Base-by-base conservation (phyloP, 164 flowering plant species). In the Liquidambar formosana region DNA sequence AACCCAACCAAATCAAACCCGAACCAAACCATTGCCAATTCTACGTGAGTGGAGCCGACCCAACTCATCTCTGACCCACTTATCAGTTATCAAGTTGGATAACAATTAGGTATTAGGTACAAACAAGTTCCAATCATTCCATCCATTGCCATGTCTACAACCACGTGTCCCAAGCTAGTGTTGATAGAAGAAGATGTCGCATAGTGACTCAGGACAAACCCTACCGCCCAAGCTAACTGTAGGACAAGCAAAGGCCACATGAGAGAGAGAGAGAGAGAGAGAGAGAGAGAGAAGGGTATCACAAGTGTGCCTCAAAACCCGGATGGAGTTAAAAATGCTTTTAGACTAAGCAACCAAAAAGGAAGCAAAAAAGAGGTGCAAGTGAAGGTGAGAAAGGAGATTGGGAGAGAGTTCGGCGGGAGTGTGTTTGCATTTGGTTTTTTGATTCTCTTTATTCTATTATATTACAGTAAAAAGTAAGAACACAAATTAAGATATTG, bases 381-480 rank as follows among this genome's bases (percentile, higher is more conserved):
- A 47, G 6, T 1, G 28, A 51, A 61, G n/a, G n/a, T 21, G 41
- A 43, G 41, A 68, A 26, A 47, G 27, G 18, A 13, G 72, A 74
- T 71, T 70, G 70, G 71, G 51, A 62, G 74, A 71, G 74, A 57
- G 56, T 66, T 75, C 78, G 78, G 78, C 78, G 68, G 68, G 71
- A 60, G 64, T 46, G 69, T 75, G 72, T 57, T 57, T 44, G 71
- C 54, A 73, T 67, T 61, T 61, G 45, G 12, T 18, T 2, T 10
- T 12, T 5, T 41, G 22, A 13, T 10, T 61, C 18, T 18, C 27
- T 33, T 33, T 60, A 11, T 33, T 60, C 1, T 60, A 15, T 26
- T 60, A n/a, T 54, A n/a, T 54, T 45, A 44, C 19, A 51, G 46
- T 57, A 41, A 16, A 64, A 61, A 25, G 43, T 60, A 44, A 66